Conservation (phyloP, 305 asterid genomes). For the Caryopteris hybrid region DNA sequence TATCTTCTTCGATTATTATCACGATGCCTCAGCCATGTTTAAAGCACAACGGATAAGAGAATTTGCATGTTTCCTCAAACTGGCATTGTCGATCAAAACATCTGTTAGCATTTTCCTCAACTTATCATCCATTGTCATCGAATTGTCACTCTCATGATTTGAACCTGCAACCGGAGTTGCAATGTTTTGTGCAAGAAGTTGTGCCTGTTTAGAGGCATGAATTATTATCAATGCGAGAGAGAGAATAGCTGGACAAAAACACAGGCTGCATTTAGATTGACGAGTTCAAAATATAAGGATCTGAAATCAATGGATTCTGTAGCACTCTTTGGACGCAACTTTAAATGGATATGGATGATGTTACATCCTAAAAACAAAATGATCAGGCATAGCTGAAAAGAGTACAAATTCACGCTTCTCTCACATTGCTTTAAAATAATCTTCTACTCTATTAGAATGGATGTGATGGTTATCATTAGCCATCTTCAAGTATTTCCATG, state of each 20-base stretch:
- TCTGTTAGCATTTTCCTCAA: slow-evolving; percentile 49
- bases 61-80: slow-evolving; percentile 46
- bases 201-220: slow-evolving; percentile 43
- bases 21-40: no score
- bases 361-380: neutral
- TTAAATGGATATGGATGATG: neutral
- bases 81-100: slow-evolving; percentile 45
- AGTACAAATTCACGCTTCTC: neutral
- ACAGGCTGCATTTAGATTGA: no score
- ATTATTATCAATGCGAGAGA: no score
- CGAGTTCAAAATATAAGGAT: no score
- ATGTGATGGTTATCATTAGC: neutral
- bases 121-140: slow-evolving; percentile 23
- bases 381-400: neutral
- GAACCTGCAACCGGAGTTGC: neutral
- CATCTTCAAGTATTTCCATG: neutral
- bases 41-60: slow-evolving; percentile 33
- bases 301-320: no score
- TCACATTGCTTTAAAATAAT: neutral
- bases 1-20: no score
- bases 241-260: no score
- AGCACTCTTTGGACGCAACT: no score
- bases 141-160: slow-evolving; percentile 17
- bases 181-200: slow-evolving; percentile 44
- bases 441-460: neutral